Percentiles rank a stretch among this genome's conserved stretches.
Evolutionary conservation across 768 basidiomycete genomes (phyloP).

Genomic region (Suillus cothurnatus): DNA sequence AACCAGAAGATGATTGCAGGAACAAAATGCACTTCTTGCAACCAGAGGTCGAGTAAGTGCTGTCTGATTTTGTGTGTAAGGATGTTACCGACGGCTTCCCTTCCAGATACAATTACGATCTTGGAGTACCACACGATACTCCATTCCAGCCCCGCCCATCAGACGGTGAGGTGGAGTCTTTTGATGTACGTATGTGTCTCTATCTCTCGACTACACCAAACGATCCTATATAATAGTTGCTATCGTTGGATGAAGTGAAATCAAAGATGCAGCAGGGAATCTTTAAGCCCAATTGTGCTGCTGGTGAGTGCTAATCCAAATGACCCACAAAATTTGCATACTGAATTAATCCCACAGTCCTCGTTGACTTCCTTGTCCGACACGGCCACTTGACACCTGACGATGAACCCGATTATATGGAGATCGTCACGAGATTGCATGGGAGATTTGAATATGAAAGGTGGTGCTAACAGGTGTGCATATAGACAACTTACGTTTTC

Average conservation of each 20-base stretch:
- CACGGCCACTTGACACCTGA: constrained; percentile 86
- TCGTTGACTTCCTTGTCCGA: constrained; percentile 89
- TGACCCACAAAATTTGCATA: background rate
- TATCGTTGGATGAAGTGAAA: constrained; percentile 64
- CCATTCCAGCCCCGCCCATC: constrained; percentile 68
- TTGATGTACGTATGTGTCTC: constrained; percentile 59
- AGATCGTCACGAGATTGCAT: constrained; percentile 77
- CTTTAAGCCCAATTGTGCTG: constrained; percentile 93
- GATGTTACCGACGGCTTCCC: constrained; percentile 8
- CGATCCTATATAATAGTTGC: constrained; percentile 47
- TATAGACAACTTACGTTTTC: background rate
- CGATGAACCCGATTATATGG: constrained; percentile 80
- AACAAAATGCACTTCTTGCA: constrained; percentile 59
- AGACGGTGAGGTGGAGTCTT: constrained; percentile 95
- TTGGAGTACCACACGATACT: constrained; percentile 60
- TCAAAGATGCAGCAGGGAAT: constrained; percentile 63
- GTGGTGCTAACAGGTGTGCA: constrained; percentile 36
- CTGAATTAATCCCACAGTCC: constrained; percentile 48
- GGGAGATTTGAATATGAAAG: constrained; percentile 64
- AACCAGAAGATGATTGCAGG: constrained; percentile 55
- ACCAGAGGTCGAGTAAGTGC: constrained; percentile 78
- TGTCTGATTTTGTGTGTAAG: background rate
- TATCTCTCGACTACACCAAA: background rate
- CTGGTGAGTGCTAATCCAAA: constrained; percentile 51
- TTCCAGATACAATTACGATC: constrained; percentile 81